These are phyloP conservation scores for Setaria italica DNA, from an alignment of 202 grass and related monocot species.

Conservation along the genomic window DNA sequence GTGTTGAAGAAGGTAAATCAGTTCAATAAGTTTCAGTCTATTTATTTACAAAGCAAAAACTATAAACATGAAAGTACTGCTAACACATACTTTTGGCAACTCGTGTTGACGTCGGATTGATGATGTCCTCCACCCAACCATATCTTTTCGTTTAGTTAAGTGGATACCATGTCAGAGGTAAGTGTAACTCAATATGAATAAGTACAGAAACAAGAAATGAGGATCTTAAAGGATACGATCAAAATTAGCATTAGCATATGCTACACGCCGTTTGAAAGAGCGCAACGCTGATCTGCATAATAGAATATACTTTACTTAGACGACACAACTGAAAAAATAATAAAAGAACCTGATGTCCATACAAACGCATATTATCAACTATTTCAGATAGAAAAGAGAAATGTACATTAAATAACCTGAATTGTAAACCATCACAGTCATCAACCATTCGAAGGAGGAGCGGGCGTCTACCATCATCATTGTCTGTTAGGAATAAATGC, in stretches of 20 bases:
- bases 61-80: slow-evolving; percentile 33
- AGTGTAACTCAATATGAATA: slow-evolving; percentile 30
- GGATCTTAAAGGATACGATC: slow-evolving; percentile 82
- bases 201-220: slow-evolving; percentile 24
- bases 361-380: slow-evolving; percentile 54
- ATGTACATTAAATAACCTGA: slow-evolving; percentile 67
- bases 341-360: slow-evolving; percentile 51
- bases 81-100: slow-evolving; percentile 81
- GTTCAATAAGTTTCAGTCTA: slow-evolving; percentile 33
- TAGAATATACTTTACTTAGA: slow-evolving; percentile 45
- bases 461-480: slow-evolving; percentile 69
- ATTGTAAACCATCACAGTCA: slow-evolving; percentile 86
- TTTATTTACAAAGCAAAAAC: slow-evolving; percentile 28
- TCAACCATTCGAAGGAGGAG: slow-evolving; percentile 94
- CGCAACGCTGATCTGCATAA: slow-evolving; percentile 79
- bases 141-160: slow-evolving; percentile 87
- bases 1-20: slow-evolving; percentile 28
- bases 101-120: slow-evolving; percentile 94
- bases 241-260: slow-evolving; percentile 99
- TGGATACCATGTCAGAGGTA: slow-evolving; percentile 36
- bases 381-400: slow-evolving; percentile 43
- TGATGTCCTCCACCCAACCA: slow-evolving; percentile 99
- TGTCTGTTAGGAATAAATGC: slow-evolving; percentile 97
- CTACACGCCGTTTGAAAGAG: slow-evolving; percentile 92
- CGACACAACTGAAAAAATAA: slow-evolving; percentile 31